Evolutionary conservation across 768 basidiomycete genomes (phyloP).

Genomic region (Tylopilus sp.): DNA sequence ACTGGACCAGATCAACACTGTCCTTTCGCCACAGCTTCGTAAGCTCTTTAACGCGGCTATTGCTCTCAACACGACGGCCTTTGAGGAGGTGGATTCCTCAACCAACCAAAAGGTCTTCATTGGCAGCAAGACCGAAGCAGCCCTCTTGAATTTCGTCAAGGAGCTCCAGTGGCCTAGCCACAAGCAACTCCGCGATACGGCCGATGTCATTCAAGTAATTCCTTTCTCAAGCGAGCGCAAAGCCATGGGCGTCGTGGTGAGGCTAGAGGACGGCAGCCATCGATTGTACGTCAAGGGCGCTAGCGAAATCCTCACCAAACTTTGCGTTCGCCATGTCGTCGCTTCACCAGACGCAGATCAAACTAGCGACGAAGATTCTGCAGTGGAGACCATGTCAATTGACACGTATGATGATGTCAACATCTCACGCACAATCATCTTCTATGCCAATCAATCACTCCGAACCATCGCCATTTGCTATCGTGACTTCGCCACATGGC

Average conservation of each 20-base stretch:
- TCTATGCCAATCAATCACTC: slow-evolving; percentile 95
- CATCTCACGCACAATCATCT: slow-evolving; percentile 90
- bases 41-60: slow-evolving; percentile 81
- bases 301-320: slow-evolving; percentile 84
- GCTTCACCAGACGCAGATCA: slow-evolving; percentile 38
- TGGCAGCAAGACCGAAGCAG: slow-evolving; percentile 95
- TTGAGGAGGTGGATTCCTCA: slow-evolving; percentile 72
- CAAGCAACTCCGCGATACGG: slow-evolving; percentile 57
- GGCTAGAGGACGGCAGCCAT: slow-evolving; percentile 45
- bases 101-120: slow-evolving; percentile 64
- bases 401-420: slow-evolving; percentile 71
- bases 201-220: slow-evolving; percentile 75
- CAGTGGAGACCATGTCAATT: slow-evolving; percentile 59
- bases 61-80: slow-evolving; percentile 91
- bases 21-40: slow-evolving; percentile 58
- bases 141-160: slow-evolving; percentile 81
- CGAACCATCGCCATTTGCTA: slow-evolving; percentile 95
- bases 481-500: slow-evolving; percentile 83
- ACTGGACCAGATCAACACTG: slow-evolving; percentile 59
- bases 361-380: slow-evolving; percentile 16
- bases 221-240: slow-evolving; percentile 94
- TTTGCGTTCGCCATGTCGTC: slow-evolving; percentile 70
- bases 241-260: slow-evolving; percentile 89
- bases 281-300: slow-evolving; percentile 91
- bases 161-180: slow-evolving; percentile 76